phyloP scores from a whole-genome alignment of 164 flowering plant genomes.

The Chimonanthus praecox region DNA sequence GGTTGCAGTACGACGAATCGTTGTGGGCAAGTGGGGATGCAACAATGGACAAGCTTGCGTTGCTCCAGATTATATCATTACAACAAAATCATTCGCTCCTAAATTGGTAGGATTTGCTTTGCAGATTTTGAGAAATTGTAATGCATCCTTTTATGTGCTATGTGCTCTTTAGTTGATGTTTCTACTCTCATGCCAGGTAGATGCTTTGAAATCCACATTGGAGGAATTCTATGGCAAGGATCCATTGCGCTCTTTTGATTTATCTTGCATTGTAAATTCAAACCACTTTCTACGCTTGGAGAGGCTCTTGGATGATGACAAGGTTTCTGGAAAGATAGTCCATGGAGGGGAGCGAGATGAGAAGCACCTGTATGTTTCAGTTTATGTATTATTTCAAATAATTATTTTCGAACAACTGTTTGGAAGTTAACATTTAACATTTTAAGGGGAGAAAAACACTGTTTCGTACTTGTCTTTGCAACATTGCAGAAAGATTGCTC shows the following conservation, averaged over 20 bases:
- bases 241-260: constrained; percentile 63
- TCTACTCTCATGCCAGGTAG: constrained; percentile 37
- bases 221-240: constrained; percentile 68
- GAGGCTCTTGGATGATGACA: constrained; percentile 69
- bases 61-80: constrained; percentile 65
- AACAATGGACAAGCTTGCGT: constrained; percentile 81
- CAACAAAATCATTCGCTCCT: constrained; percentile 66
- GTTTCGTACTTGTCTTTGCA: not conserved
- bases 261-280: constrained; percentile 72
- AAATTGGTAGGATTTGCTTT: constrained; percentile 41
- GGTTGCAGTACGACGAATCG: constrained; percentile 70
- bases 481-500: constrained; percentile 67
- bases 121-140: not conserved
- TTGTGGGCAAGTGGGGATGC: constrained; percentile 68
- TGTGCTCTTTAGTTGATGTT: not conserved
- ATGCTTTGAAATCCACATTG: constrained; percentile 45
- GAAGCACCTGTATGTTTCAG: constrained; percentile 46
- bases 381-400: not conserved
- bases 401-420: not conserved
- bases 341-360: constrained; percentile 73
- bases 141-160: not conserved
- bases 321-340: constrained; percentile 65
- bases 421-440: not conserved
- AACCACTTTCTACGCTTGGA: constrained; percentile 65
- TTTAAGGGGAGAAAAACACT: too few species aligned